Evolutionary conservation across 2,329 filamentous ascomycete genomes (phyloP).

Genomic region (Aspergillus persii): DNA sequence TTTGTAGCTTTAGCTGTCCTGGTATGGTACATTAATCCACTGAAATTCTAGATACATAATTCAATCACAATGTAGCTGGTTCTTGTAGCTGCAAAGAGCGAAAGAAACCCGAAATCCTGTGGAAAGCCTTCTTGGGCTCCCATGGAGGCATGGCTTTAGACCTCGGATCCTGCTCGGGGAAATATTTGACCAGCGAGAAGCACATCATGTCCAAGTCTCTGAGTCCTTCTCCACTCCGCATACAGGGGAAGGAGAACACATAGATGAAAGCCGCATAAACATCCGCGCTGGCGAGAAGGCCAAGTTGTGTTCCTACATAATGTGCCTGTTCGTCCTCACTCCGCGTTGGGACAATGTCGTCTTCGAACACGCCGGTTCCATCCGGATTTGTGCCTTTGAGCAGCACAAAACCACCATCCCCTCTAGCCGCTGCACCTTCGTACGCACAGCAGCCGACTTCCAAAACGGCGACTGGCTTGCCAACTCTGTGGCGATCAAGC

Average conservation of each 20-base stretch:
- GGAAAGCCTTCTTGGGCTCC: slow-evolving; percentile 13
- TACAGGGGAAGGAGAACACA: slow-evolving; percentile 14
- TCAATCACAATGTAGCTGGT: too few species aligned
- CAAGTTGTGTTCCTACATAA: slow-evolving; percentile 11
- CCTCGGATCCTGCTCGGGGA: slow-evolving; percentile 5
- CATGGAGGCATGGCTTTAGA: slow-evolving; percentile 11
- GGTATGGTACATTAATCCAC: too few species aligned
- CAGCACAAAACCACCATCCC: slow-evolving; percentile 13
- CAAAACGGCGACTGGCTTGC: slow-evolving; percentile 13
- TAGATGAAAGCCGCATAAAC: slow-evolving; percentile 13
- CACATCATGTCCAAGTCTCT: slow-evolving; percentile 14
- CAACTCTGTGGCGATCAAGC: slow-evolving; percentile 2
- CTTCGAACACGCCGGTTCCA: slow-evolving; percentile 13
- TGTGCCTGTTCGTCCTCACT: slow-evolving; percentile 15
- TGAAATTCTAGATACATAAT: too few species aligned
- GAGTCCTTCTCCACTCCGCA: slow-evolving; percentile 6
- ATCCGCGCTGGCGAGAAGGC: slow-evolving; percentile 5
- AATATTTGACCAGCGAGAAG: slow-evolving; percentile 15
- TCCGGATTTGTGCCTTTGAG: slow-evolving; percentile 14
- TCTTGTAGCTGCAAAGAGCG: background rate
- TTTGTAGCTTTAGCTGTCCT: too few species aligned
- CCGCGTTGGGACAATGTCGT: slow-evolving; percentile 11
- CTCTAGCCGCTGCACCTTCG: slow-evolving; percentile 11
- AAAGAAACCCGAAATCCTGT: slow-evolving; percentile 7
- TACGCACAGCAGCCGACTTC: slow-evolving; percentile 18